phyloP scores from a whole-genome alignment of 805 yeast genomes.

The Novakomyces olei region DNA sequence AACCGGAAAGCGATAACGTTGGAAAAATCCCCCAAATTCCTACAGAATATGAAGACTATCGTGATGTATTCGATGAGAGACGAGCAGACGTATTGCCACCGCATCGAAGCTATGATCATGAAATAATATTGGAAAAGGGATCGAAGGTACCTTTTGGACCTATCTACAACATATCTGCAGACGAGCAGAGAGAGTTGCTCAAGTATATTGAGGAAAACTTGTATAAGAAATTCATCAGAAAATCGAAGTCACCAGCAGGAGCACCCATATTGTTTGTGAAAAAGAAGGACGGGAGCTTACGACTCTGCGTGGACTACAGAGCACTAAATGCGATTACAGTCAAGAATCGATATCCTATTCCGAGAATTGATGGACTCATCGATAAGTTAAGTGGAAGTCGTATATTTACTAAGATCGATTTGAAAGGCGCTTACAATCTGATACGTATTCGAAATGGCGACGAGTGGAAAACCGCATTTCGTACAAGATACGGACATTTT shows the following conservation, averaged over 20 bases:
- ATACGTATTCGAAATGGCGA: conserved; percentile 16
- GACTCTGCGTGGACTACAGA: conserved; percentile 12
- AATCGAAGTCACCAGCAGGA: conserved; percentile 2
- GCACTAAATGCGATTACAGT: conserved; percentile 9
- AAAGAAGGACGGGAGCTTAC: conserved; percentile 9
- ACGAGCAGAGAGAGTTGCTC: neutral
- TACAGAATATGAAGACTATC: neutral
- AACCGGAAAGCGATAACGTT: neutral
- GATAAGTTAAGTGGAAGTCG: conserved; percentile 6
- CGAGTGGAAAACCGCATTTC: conserved; percentile 11
- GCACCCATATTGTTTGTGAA: conserved; percentile 10
- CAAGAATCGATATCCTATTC: conserved; percentile 10
- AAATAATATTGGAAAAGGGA: neutral
- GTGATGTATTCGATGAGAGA: neutral
- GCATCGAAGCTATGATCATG: neutral
- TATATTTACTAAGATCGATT: conserved; percentile 10
- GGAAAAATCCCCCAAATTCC: neutral
- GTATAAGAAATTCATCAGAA: conserved; percentile 1
- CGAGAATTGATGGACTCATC: conserved; percentile 5
- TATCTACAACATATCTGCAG: neutral
- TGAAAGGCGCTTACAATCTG: conserved; percentile 8
- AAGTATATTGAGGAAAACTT: neutral
- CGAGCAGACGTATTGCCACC: neutral
- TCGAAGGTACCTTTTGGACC: neutral
- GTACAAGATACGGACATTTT: conserved; percentile 9